phyloP scores from a whole-genome alignment of 139 green algal genomes.

The Chlamydomonas eustigma region DNA sequence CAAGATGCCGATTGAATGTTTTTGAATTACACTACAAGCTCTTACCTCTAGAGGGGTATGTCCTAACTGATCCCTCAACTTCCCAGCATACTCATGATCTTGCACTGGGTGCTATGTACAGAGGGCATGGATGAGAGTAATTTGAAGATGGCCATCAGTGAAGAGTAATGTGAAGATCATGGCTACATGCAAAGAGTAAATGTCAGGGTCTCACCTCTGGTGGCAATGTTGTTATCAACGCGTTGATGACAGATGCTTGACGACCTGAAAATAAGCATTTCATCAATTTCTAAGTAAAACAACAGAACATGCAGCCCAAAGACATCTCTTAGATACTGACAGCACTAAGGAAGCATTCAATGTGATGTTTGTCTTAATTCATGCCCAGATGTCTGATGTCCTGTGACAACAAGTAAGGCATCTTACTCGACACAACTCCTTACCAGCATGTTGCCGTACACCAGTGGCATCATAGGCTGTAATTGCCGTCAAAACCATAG shows the following conservation, averaged over 20 bases:
- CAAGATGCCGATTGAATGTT: not conserved
- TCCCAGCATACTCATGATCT: not conserved
- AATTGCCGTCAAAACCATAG: not conserved
- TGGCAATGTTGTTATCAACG: slow-evolving; percentile 55
- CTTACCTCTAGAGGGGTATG: slow-evolving; percentile 74
- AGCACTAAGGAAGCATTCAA: too few relatives aligned
- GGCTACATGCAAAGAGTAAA: too few relatives aligned
- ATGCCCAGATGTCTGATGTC: too few relatives aligned
- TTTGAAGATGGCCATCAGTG: too few relatives aligned
- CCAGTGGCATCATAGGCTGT: slow-evolving; percentile 2
- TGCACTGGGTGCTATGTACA: slow-evolving; percentile 63
- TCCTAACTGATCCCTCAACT: slow-evolving; percentile 68
- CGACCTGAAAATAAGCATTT: slow-evolving; percentile 45
- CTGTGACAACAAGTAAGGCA: not conserved
- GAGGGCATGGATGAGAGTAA: too few relatives aligned
- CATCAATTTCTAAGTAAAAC: too few relatives aligned
- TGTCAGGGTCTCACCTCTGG: too few relatives aligned
- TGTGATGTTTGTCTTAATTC: too few relatives aligned
- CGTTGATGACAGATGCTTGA: slow-evolving; percentile 59
- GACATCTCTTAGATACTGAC: too few relatives aligned
- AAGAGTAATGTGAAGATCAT: too few relatives aligned
- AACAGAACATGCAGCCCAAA: too few relatives aligned
- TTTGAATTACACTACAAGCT: not conserved
- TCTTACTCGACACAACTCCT: not conserved
- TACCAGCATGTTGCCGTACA: not conserved